These are phyloP conservation scores for Lupinus albus DNA, from an alignment of 306 rosid species.

Conservation along the genomic window DNA sequence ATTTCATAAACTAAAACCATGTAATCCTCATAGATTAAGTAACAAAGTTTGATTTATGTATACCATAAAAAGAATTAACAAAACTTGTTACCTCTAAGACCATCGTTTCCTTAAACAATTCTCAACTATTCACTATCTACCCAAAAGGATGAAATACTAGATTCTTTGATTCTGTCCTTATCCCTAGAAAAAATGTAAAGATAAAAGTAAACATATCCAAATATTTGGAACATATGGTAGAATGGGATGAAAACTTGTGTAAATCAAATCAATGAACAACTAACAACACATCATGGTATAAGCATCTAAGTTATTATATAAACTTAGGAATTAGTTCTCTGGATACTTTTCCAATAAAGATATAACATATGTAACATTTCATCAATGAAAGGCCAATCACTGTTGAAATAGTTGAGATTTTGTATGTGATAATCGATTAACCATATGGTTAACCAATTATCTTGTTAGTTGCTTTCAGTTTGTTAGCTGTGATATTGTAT, in stretches of 20 bases:
- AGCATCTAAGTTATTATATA: too few species aligned
- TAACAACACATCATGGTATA: too few species aligned
- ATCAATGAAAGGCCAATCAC: too few species aligned
- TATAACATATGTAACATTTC: too few species aligned
- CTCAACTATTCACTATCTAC: constrained; percentile 19
- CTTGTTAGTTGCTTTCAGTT: too few species aligned
- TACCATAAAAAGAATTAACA: background rate
- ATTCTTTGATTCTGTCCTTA: constrained; percentile 16
- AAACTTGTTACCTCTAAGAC: background rate
- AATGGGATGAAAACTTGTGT: background rate
- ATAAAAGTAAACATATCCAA: background rate
- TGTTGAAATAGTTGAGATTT: too few species aligned
- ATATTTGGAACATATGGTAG: background rate
- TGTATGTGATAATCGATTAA: too few species aligned
- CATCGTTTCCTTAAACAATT: constrained; percentile 13
- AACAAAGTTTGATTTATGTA: background rate
- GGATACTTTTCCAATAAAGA: too few species aligned
- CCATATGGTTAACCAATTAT: too few species aligned
- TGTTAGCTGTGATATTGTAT: too few species aligned
- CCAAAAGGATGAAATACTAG: constrained; percentile 24
- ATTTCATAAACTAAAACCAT: background rate
- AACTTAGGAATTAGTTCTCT: too few species aligned
- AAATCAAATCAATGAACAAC: background rate
- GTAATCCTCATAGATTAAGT: background rate
- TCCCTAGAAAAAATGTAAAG: background rate